Evolutionary conservation across 169 alveolate species (phyloP), one percentile per base, ranked within the genome.

Genomic region (Cryptosporidium xiaoi): DNA sequence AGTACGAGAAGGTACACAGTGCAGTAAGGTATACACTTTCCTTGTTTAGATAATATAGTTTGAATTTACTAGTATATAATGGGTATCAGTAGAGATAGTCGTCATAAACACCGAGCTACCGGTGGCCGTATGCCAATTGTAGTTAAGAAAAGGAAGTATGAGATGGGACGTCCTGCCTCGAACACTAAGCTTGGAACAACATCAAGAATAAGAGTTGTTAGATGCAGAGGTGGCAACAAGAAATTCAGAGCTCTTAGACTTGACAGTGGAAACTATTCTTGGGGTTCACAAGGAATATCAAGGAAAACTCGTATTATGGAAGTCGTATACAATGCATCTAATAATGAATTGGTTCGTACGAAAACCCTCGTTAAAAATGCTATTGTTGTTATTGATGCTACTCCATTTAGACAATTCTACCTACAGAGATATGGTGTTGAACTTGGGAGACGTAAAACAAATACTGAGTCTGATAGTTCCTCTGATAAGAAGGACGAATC

Each of bases 71-170:
- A 56, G 20, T 46, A 34, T 64, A 58, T 71, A 84, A 98, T 98
- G 99, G 99, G 99, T 89, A 98, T 98, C 92, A 94, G 99, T 53
- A 94, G 99, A 90, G 99, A 98, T 94, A 95, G 99, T 77, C 96
- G 99, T 91, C 99, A 97, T 95, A 98, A 98, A 93, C 97, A 98
- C 93, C 97, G 99, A 92, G 94, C 95, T 83, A 98, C 99, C 56
- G 99, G 99, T 89, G 99, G 99, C 46, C 97, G 99, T 71, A 96
- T 96, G 96, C 99, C 99, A 90, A 95, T 98, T 77, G 99, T 97
- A 95, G 94, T 97, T 92, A 98, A 98, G 97, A 98, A 98, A 96
- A 94, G 99, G 89, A 97, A 97, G 95, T 97, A 93, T 93, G 99
- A 98, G 92, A 94, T 97, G 96, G 99, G 99, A 64, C 95, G 99